Conservation (phyloP, 108 stramenopile species). For the Stephanodiscus minutulus region DNA sequence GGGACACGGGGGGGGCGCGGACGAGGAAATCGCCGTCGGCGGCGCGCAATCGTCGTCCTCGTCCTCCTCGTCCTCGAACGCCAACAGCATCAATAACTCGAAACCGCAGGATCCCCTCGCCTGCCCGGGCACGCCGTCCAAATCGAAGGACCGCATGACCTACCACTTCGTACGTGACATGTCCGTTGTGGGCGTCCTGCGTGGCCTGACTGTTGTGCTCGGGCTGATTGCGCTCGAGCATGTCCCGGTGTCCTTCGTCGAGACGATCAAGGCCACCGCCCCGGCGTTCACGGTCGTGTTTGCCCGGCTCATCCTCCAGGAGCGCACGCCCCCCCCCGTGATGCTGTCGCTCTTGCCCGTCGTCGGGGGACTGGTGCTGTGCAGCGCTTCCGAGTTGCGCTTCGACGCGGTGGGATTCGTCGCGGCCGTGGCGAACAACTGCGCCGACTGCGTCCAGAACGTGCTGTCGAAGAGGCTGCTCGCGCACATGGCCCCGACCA, state of each 20-base stretch:
- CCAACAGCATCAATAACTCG: no score
- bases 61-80: neutral
- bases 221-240: slow-evolving; percentile 51
- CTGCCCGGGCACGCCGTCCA: neutral
- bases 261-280: slow-evolving; percentile 58
- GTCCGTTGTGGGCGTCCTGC: slow-evolving; percentile 45
- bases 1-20: neutral
- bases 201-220: slow-evolving; percentile 48
- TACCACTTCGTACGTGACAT: slow-evolving; percentile 43
- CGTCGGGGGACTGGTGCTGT: slow-evolving; percentile 44
- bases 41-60: neutral
- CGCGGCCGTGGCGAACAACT: slow-evolving; percentile 53
- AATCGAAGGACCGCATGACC: slow-evolving; percentile 1
- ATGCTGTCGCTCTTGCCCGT: slow-evolving; percentile 48
- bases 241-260: slow-evolving; percentile 56
- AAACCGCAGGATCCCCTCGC: no score
- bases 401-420: slow-evolving; percentile 48
- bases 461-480: slow-evolving; percentile 53
- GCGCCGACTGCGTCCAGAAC: slow-evolving; percentile 58
- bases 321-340: slow-evolving; percentile 44
- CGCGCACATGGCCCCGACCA: slow-evolving; percentile 43
- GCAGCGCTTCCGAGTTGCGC: slow-evolving; percentile 42
- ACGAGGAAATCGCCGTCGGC: neutral
- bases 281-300: slow-evolving; percentile 53
- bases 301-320: slow-evolving; percentile 36